Percentiles rank a stretch among this genome's conserved stretches.
phyloP scores from a whole-genome alignment of 768 basidiomycete species.

The Tylopilus subfusipes region DNA sequence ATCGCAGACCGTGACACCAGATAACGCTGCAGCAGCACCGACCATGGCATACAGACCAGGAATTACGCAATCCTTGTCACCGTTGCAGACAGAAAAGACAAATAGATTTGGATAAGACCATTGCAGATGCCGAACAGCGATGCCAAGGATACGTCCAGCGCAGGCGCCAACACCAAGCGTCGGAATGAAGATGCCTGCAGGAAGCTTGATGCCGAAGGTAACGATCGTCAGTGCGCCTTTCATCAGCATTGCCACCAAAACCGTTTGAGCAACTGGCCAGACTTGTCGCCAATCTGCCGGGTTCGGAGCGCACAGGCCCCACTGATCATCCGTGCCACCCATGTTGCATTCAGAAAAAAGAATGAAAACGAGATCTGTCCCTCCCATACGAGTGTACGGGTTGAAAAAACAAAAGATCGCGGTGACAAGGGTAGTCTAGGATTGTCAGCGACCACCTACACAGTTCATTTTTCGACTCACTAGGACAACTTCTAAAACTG shows the following conservation, averaged over 20 bases:
- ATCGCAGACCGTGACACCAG: constrained; percentile 79
- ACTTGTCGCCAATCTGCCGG: constrained; percentile 53
- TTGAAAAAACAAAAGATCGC: constrained; percentile 80
- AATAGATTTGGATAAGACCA: constrained; percentile 53
- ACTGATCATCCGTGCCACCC: constrained; percentile 51
- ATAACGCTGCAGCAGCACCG: constrained; percentile 89
- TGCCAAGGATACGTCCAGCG: constrained; percentile 83
- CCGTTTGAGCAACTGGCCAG: constrained; percentile 58
- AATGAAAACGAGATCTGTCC: constrained; percentile 91
- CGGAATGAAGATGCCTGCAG: constrained; percentile 96
- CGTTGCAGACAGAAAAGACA: constrained; percentile 65
- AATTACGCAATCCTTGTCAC: constrained; percentile 69
- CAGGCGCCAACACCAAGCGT: constrained; percentile 94
- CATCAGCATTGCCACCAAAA: constrained; percentile 75
- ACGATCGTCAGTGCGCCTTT: constrained; percentile 79
- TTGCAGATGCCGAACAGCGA: constrained; percentile 74
- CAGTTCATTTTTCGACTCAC: constrained; percentile 41
- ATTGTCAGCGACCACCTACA: constrained; percentile 9
- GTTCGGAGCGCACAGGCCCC: constrained; percentile 68
- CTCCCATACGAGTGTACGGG: constrained; percentile 89
- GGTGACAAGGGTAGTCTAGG: constrained; percentile 75
- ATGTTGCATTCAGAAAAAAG: constrained; percentile 83
- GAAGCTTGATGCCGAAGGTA: constrained; percentile 90
- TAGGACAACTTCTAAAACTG: constrained; percentile 77
- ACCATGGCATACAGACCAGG: constrained; percentile 96